Evolutionary conservation across 169 alveolate genomes (phyloP).

Genomic region (Plasmodium cynomolgi): DNA sequence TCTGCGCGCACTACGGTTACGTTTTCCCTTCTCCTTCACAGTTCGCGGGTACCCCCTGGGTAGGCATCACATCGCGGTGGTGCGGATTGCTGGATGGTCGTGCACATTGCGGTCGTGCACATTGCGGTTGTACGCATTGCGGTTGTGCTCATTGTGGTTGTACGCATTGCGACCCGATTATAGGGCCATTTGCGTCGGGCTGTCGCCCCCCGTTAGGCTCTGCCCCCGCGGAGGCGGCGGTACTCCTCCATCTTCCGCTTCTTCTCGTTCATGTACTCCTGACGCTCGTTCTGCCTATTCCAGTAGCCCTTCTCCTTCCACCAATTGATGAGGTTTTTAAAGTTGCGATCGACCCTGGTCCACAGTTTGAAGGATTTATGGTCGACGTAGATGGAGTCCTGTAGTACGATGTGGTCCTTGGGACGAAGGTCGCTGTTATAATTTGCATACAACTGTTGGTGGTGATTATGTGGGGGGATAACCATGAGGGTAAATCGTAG

Average conservation of each 20-base stretch:
- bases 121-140: too few species aligned
- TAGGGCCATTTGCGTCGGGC: background rate
- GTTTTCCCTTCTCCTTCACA: background rate
- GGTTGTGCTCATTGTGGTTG: too few species aligned
- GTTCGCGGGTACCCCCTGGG: background rate
- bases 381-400: constrained; percentile 86
- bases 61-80: background rate
- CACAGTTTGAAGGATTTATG: constrained; percentile 83
- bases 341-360: constrained; percentile 77
- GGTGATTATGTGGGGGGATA: constrained; percentile 80
- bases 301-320: constrained; percentile 90
- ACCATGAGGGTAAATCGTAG: constrained; percentile 84
- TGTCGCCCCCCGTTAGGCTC: background rate
- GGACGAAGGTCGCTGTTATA: constrained; percentile 44
- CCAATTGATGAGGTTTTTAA: constrained; percentile 80
- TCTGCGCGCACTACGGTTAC: background rate
- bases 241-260: constrained; percentile 74
- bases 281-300: constrained; percentile 83
- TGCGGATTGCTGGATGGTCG: background rate
- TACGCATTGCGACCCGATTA: background rate
- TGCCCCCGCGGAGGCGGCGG: constrained; percentile 10
- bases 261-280: constrained; percentile 80
- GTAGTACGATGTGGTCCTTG: constrained; percentile 77
- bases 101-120: too few species aligned
- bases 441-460: constrained; percentile 25